Percentiles rank a stretch among this genome's conserved stretches.
These are phyloP conservation scores for Stachybotrys echinatus DNA, from an alignment of 2,329 filamentous ascomycete genomes.

Conservation along the genomic window DNA sequence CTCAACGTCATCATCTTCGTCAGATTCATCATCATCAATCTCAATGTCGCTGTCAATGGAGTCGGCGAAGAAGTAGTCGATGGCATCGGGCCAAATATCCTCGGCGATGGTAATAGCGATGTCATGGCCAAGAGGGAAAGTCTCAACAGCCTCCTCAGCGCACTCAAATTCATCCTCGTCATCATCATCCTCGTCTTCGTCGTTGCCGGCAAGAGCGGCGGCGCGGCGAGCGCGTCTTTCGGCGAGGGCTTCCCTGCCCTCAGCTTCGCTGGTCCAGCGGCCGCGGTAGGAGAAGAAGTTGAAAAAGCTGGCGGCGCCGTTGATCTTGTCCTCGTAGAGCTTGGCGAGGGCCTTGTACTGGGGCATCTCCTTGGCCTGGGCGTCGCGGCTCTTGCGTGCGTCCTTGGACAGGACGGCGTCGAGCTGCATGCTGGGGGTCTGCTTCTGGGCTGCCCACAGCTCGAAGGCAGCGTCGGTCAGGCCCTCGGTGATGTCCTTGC, in stretches of 20 bases:
- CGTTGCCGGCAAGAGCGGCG: constrained; percentile 2
- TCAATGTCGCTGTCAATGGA: constrained; percentile 1
- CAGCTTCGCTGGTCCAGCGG: constrained; percentile 2
- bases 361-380: constrained; percentile 1
- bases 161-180: constrained; percentile 1
- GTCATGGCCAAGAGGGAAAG: constrained; percentile 1
- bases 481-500: constrained; percentile 1
- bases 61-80: constrained; percentile 2
- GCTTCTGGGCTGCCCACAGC: constrained; percentile 2
- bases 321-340: constrained; percentile 10
- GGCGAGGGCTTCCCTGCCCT: not conserved
- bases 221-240: constrained; percentile 2
- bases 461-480: constrained; percentile 1
- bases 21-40: not conserved
- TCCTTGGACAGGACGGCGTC: constrained; percentile 1
- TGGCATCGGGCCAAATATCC: constrained; percentile 3
- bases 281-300: constrained; percentile 3
- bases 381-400: constrained; percentile 1
- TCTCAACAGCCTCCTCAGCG: constrained; percentile 1
- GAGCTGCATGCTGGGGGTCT: constrained; percentile 1
- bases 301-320: constrained; percentile 2
- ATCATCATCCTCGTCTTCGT: not conserved
- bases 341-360: constrained; percentile 13
- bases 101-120: constrained; percentile 1
- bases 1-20: constrained; percentile 1